Conservation (phyloP, 306 rosid genomes). For the Prunus campanulata region DNA sequence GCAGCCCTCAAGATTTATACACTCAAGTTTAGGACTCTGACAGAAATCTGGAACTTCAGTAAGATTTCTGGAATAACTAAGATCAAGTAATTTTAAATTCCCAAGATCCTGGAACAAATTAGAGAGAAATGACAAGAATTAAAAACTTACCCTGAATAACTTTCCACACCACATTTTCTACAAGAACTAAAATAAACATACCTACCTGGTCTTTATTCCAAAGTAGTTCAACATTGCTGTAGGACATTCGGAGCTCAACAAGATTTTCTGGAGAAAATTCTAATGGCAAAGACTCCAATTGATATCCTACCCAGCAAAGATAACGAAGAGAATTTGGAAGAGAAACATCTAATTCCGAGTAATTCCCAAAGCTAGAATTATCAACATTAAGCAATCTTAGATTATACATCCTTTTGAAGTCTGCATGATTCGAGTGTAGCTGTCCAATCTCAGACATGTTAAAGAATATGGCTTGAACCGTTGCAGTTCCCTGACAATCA, state of each 20-base stretch:
- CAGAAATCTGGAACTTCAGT: conserved; percentile 19
- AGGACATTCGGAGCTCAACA: neutral
- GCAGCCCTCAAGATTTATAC: neutral
- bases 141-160: neutral
- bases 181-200: neutral
- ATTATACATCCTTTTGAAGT: conserved; percentile 22
- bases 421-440: conserved; percentile 2
- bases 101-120: conserved; percentile 3
- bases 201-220: conserved; percentile 1
- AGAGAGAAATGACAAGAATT: neutral
- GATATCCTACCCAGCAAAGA: conserved; percentile 13
- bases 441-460: neutral
- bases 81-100: neutral
- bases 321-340: conserved; percentile 20
- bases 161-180: neutral
- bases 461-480: conserved; percentile 8
- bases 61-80: neutral
- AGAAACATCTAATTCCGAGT: neutral
- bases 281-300: conserved; percentile 4
- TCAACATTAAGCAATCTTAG: conserved; percentile 17
- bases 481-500: conserved; percentile 11
- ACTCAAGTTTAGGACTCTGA: neutral
- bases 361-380: too few relatives aligned
- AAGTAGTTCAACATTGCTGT: neutral
- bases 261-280: conserved; percentile 8